Percentiles rank a stretch among this genome's conserved stretches.
These are phyloP conservation scores for Pulveroboletus sp. DNA, from an alignment of 768 basidiomycete species.

Conservation along the genomic window DNA sequence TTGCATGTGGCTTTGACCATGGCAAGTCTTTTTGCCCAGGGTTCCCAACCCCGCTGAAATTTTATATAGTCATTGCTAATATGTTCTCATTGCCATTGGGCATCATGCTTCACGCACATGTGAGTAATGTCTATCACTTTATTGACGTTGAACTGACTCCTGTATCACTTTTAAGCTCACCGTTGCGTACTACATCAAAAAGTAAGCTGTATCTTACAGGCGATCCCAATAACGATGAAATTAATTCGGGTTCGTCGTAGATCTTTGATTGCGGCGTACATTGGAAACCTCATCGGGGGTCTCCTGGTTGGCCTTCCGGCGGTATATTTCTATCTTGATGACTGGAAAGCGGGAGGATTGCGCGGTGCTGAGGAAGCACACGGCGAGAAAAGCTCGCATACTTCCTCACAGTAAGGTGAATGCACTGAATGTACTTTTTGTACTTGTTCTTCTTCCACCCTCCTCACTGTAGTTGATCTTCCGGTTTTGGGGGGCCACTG, in stretches of 20 bases:
- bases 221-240: background rate
- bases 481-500: background rate
- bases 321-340: conserved; percentile 56
- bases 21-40: conserved; percentile 34
- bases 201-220: conserved; percentile 37
- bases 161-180: conserved; percentile 16
- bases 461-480: background rate
- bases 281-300: conserved; percentile 67
- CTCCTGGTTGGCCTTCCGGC: conserved; percentile 61
- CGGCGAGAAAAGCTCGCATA: conserved; percentile 9
- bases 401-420: conserved; percentile 6
- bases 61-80: conserved; percentile 55
- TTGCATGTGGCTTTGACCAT: conserved; percentile 68
- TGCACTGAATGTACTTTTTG: background rate
- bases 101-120: conserved; percentile 65
- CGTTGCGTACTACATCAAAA: conserved; percentile 55
- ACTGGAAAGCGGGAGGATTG: conserved; percentile 40
- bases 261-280: conserved; percentile 59
- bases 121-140: conserved; percentile 31
- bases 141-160: conserved; percentile 1
- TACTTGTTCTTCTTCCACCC: background rate
- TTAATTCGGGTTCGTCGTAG: conserved; percentile 20
- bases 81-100: conserved; percentile 71
- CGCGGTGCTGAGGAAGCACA: conserved; percentile 37
- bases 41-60: background rate